phyloP scores from a whole-genome alignment of 345 rosid genomes.

The Melaleuca alternifolia region DNA sequence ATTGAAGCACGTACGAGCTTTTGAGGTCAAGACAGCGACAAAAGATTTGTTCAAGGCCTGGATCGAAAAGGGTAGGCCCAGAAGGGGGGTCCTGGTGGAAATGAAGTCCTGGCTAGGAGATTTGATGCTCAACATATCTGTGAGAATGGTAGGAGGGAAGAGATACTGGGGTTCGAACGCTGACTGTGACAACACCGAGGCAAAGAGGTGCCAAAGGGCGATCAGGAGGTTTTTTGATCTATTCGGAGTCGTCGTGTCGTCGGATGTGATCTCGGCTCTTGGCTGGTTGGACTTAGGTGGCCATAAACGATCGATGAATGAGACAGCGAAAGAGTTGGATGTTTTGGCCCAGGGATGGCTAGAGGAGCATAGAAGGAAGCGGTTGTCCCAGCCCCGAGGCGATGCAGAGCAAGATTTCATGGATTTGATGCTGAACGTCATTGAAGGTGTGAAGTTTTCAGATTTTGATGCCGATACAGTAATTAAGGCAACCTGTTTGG shows the following conservation, averaged over 20 bases:
- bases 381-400: background rate
- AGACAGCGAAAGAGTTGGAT: constrained; percentile 25
- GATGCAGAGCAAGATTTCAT: constrained; percentile 27
- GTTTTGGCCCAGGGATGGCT: constrained; percentile 17
- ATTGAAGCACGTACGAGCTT: constrained; percentile 9
- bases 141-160: constrained; percentile 25
- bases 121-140: constrained; percentile 8
- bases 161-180: constrained; percentile 3
- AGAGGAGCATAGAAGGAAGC: constrained; percentile 27
- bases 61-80: background rate
- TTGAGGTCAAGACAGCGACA: constrained; percentile 12
- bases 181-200: constrained; percentile 3
- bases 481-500: constrained; percentile 25
- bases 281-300: constrained; percentile 31
- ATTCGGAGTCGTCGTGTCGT: constrained; percentile 14
- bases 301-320: constrained; percentile 19
- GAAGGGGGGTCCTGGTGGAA: constrained; percentile 5
- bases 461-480: constrained; percentile 16
- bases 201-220: background rate
- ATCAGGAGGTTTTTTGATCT: constrained; percentile 8
- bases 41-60: constrained; percentile 3
- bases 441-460: constrained; percentile 4
- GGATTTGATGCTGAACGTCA: constrained; percentile 21
- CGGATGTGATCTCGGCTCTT: constrained; percentile 30
- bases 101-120: constrained; percentile 32